Evolutionary conservation across 1,284 basidiomycete genomes (phyloP).

Genomic region (Hymenochaete sp.): DNA sequence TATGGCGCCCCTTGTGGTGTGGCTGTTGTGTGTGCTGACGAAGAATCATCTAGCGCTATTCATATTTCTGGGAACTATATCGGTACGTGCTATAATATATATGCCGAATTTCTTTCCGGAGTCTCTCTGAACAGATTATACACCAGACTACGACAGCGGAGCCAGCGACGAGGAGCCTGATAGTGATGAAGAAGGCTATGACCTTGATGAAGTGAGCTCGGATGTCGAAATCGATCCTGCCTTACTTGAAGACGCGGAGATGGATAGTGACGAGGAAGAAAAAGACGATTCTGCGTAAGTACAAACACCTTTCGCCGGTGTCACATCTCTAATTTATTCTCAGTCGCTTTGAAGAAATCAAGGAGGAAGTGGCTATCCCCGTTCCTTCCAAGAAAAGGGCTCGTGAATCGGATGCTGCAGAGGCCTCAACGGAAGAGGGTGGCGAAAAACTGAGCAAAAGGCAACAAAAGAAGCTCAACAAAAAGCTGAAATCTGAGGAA

Average conservation of each 20-base stretch:
- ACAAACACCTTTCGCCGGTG: slow-evolving; percentile 1
- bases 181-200: slow-evolving; percentile 37
- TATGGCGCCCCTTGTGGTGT: too few relatives aligned
- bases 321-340: not conserved
- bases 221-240: slow-evolving; percentile 62
- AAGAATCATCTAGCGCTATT: slow-evolving; percentile 46
- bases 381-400: slow-evolving; percentile 16
- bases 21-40: too few relatives aligned
- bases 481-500: slow-evolving; percentile 17
- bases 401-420: slow-evolving; percentile 31
- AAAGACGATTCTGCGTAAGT: slow-evolving; percentile 40
- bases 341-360: slow-evolving; percentile 57
- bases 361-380: slow-evolving; percentile 13
- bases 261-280: slow-evolving; percentile 58
- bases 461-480: not conserved
- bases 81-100: slow-evolving; percentile 35
- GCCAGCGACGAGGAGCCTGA: slow-evolving; percentile 23
- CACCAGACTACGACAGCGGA: too few relatives aligned
- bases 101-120: too few relatives aligned
- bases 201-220: slow-evolving; percentile 64
- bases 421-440: slow-evolving; percentile 59
- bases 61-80: slow-evolving; percentile 91
- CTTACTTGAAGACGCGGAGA: slow-evolving; percentile 47
- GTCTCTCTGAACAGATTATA: too few relatives aligned
- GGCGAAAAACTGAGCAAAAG: slow-evolving; percentile 51